Conservation (phyloP, 306 rosid species). For the Prunus davidiana region DNA sequence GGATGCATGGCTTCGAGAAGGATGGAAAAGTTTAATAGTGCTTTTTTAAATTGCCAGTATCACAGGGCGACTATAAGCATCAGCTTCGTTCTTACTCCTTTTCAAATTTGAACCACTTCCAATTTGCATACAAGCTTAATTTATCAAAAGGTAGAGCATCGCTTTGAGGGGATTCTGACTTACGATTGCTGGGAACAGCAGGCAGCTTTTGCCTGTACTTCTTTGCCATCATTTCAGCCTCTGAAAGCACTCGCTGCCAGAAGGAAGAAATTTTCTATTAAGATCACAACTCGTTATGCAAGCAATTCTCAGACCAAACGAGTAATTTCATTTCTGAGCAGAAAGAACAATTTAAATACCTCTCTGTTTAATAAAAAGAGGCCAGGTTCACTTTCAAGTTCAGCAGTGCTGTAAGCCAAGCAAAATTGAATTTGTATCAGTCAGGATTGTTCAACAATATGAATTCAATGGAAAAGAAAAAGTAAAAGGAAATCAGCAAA, state of each 20-base stretch:
- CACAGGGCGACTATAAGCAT: background rate
- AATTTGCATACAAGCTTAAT: slow-evolving; percentile 64
- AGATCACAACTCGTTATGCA: background rate
- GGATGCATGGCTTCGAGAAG: background rate
- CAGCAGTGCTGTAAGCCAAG: slow-evolving; percentile 72
- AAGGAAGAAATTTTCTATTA: slow-evolving; percentile 5
- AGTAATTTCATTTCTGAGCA: slow-evolving; percentile 1
- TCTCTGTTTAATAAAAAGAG: slow-evolving; percentile 74
- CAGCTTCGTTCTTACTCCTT: slow-evolving; percentile 26
- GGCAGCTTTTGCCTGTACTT: slow-evolving; percentile 72
- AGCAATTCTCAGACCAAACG: slow-evolving; percentile 5
- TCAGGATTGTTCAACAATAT: background rate
- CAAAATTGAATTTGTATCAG: slow-evolving; percentile 11
- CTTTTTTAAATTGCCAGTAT: background rate
- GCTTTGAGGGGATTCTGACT: slow-evolving; percentile 25
- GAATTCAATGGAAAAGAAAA: background rate
- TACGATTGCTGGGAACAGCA: slow-evolving; percentile 15
- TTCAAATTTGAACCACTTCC: slow-evolving; percentile 91
- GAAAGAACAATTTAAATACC: slow-evolving; percentile 34
- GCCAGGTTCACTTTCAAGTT: slow-evolving; percentile 87
- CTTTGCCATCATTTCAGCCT: slow-evolving; percentile 81
- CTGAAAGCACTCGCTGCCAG: slow-evolving; percentile 60
- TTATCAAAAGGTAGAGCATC: slow-evolving; percentile 52
- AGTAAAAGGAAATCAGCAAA: background rate
- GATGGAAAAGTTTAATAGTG: background rate